phyloP scores from a whole-genome alignment of 192 early-diverging fungal genomes.

The Coemansia sp. region DNA sequence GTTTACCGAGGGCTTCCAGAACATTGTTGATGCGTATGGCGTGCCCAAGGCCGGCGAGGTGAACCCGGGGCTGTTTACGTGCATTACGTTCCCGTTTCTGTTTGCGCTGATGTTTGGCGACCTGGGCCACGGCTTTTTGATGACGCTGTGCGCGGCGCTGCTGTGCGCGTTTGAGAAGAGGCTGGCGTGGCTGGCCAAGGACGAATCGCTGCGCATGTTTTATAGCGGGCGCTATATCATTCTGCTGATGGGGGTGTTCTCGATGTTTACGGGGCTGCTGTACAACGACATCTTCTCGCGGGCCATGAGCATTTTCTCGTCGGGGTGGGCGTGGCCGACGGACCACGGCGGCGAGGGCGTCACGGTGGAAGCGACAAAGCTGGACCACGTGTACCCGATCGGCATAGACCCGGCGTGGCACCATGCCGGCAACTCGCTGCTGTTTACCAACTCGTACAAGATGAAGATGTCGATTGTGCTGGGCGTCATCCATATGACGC shows the following conservation, averaged over 20 bases:
- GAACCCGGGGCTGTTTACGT: slow-evolving; percentile 96
- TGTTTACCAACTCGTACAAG: slow-evolving; percentile 99
- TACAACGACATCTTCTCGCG: slow-evolving; percentile 99
- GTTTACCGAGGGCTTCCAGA: slow-evolving; percentile 95
- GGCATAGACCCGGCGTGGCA: slow-evolving; percentile 96
- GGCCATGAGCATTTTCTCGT: slow-evolving; percentile 66
- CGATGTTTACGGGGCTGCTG: slow-evolving; percentile 93
- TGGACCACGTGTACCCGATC: slow-evolving; percentile 65
- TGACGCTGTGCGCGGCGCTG: slow-evolving; percentile 73
- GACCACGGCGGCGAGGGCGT: slow-evolving; percentile 58
- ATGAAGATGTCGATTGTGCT: slow-evolving; percentile 99
- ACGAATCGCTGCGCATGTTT: slow-evolving; percentile 81
- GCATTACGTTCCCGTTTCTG: slow-evolving; percentile 98
- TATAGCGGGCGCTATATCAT: slow-evolving; percentile 97
- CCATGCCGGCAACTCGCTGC: slow-evolving; percentile 84
- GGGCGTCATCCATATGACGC: slow-evolving; percentile 96
- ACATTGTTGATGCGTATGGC: slow-evolving; percentile 96
- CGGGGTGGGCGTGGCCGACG: slow-evolving; percentile 75
- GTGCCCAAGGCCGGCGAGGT: slow-evolving; percentile 95
- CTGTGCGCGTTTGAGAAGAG: slow-evolving; percentile 79
- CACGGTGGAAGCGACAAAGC: slow-evolving; percentile 61
- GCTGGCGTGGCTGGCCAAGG: slow-evolving; percentile 68
- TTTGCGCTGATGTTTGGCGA: slow-evolving; percentile 99
- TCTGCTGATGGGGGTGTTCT: slow-evolving; percentile 96
- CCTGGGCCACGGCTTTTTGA: slow-evolving; percentile 90